Evolutionary conservation across 257 asterid species (phyloP), one percentile per base, ranked within the genome.

Genomic region (Lycium ferocissimum): DNA sequence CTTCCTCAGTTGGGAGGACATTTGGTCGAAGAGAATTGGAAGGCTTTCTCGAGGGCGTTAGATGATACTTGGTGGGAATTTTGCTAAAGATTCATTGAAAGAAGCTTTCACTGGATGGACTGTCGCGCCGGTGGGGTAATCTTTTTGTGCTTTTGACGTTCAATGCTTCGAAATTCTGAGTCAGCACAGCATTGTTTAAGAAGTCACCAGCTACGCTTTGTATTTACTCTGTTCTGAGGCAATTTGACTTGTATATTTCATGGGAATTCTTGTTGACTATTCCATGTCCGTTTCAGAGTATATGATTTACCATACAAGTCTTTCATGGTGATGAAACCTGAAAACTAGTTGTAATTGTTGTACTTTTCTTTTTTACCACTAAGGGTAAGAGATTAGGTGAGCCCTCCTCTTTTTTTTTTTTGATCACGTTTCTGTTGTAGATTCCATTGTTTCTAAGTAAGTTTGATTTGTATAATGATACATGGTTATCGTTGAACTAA

Each of bases 21-120:
- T 94, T 94, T 71, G 98, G 99, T 57, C 87, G 86, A 73, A 89
- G 95, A 69, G 98, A 94, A 88, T 81, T 95, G 91, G 98, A 92
- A 87, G 93, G 94, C 80, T 88, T 93, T 87, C 94, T 95, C 45
- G 94, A 89, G 83, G 90, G 88, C 22, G 87, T 86, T 18, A 92
- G 95, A 89, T 94, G 92, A 91, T 90, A 78, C 67, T 53, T 13
- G 47, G 65, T 84, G 85, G 54, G 80, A 66, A 66, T 83, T 26
- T 83, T 66, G 65, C 76, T 14, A 38, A 65, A 33, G 70, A 81
- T 78, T 45, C 82, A 72, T 81, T 56, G 43, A 83, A 70, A 75
- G 78, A 33, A 66, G 85, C 85, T 59, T 66, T 35, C 51, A 69
- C 65, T 83, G 85, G 79, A 56, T 82, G 84, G 66, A 84, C 85